A percentile compares a stretch with the other conserved stretches of the same genome.
Evolutionary conservation across 768 basidiomycete genomes (phyloP).

Genomic region (Psilocybe sp.): DNA sequence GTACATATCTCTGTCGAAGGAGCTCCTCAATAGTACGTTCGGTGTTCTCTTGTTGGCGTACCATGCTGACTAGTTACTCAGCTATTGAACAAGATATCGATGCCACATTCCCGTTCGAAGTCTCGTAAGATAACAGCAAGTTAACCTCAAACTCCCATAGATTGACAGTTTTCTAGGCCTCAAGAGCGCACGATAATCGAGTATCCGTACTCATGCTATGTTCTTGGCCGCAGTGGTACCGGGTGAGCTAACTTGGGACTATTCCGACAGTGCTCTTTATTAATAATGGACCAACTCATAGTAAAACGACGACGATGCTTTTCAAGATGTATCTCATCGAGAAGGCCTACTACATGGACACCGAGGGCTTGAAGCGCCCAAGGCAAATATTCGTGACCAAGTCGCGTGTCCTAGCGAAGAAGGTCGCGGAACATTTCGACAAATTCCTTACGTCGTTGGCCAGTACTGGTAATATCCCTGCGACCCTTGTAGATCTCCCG

Average conservation of each 20-base stretch:
- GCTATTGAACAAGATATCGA: conserved; percentile 53
- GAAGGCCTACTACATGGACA: conserved; percentile 42
- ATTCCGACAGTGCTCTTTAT: too few species aligned
- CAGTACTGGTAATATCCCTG: conserved; percentile 24
- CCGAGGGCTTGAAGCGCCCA: conserved; percentile 38
- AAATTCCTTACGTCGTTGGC: conserved; percentile 49
- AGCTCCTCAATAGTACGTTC: conserved; percentile 21
- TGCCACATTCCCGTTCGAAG: conserved; percentile 39
- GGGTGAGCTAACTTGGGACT: too few species aligned
- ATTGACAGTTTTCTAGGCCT: conserved; percentile 21
- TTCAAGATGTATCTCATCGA: conserved; percentile 75
- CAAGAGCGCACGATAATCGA: conserved; percentile 58
- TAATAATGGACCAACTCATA: conserved; percentile 17
- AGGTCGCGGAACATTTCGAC: conserved; percentile 66
- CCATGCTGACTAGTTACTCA: conserved; percentile 12
- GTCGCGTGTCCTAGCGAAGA: conserved; percentile 61
- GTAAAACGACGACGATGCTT: conserved; percentile 76
- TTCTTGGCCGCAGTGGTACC: conserved; percentile 70
- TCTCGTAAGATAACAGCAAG: conserved; percentile 30
- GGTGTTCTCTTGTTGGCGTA: not conserved
- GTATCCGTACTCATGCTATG: conserved; percentile 58
- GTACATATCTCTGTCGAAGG: conserved; percentile 8
- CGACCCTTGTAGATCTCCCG: too few species aligned
- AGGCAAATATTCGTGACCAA: conserved; percentile 75
- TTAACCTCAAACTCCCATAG: not conserved